phyloP scores from a whole-genome alignment of 768 basidiomycete genomes.

The Phanerodontia chrysosporium region DNA sequence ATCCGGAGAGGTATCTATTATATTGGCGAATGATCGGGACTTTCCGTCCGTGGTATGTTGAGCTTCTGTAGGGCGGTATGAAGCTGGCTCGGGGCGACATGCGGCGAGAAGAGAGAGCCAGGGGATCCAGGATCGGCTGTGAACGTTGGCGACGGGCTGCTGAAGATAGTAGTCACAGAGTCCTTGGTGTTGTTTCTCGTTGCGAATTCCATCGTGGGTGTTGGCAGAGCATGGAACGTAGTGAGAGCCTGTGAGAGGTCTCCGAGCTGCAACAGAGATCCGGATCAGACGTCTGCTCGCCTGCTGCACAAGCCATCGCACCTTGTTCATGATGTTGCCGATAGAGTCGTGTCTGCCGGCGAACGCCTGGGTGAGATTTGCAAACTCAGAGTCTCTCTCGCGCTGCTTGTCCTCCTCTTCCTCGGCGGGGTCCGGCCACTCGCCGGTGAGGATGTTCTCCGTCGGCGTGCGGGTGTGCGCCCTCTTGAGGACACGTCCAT shows the following conservation, averaged over 20 bases:
- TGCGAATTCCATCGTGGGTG: constrained; percentile 35
- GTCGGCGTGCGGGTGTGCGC: constrained; percentile 23
- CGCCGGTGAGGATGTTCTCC: constrained; percentile 47
- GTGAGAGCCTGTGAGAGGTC: constrained; percentile 43
- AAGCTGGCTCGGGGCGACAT: neutral
- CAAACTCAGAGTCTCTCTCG: constrained; percentile 62
- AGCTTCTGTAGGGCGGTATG: constrained; percentile 3
- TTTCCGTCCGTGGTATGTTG: constrained; percentile 9
- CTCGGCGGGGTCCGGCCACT: constrained; percentile 40
- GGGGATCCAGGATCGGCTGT: constrained; percentile 12
- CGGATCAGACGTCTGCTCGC: neutral
- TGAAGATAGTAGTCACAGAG: constrained; percentile 20
- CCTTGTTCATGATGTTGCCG: constrained; percentile 71
- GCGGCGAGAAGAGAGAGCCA: constrained; percentile 6
- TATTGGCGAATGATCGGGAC: constrained; percentile 6
- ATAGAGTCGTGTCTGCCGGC: constrained; percentile 66
- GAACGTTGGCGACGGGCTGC: constrained; percentile 18
- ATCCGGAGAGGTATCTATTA: neutral
- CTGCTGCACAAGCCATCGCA: constrained; percentile 23
- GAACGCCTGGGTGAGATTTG: constrained; percentile 62
- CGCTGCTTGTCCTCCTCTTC: constrained; percentile 50
- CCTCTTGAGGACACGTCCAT: constrained; percentile 17
- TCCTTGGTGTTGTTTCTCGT: constrained; percentile 30
- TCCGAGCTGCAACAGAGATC: constrained; percentile 42
- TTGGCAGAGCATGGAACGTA: constrained; percentile 40